Evolutionary conservation across 495 filamentous ascomycete species (phyloP).

Genomic region (Neurospora sp.): DNA sequence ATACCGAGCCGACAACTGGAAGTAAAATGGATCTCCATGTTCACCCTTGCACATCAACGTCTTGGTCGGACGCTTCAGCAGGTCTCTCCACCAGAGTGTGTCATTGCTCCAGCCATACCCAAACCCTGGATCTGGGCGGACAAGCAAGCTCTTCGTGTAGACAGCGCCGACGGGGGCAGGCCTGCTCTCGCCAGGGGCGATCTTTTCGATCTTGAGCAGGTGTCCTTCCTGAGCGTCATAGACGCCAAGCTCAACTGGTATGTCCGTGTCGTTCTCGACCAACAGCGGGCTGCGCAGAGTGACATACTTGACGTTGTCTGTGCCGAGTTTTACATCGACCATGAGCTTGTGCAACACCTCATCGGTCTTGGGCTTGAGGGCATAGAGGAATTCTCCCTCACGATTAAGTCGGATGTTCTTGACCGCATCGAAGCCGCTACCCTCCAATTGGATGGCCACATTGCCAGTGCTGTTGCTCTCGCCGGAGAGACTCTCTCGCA

Average conservation of each 20-base stretch:
- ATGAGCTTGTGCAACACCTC: constrained; percentile 77
- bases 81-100: constrained; percentile 81
- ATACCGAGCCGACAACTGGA: constrained; percentile 81
- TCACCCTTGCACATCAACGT: constrained; percentile 84
- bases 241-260: constrained; percentile 89
- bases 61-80: constrained; percentile 70
- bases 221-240: constrained; percentile 82
- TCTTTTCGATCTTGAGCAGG: constrained; percentile 95
- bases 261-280: constrained; percentile 96
- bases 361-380: constrained; percentile 68
- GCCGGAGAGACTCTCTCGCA: constrained; percentile 80
- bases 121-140: constrained; percentile 92
- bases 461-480: constrained; percentile 63
- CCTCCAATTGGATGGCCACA: constrained; percentile 77
- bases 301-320: constrained; percentile 95
- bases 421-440: constrained; percentile 85
- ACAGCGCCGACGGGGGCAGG: constrained; percentile 89
- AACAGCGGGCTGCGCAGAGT: constrained; percentile 91
- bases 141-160: constrained; percentile 79
- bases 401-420: constrained; percentile 80
- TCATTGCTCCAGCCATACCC: constrained; percentile 92
- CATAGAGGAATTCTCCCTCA: constrained; percentile 89
- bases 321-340: constrained; percentile 81
- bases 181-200: constrained; percentile 80
- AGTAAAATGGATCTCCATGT: constrained; percentile 81